Evolutionary conservation across 2,329 filamentous ascomycete species (phyloP).

Genomic region (Talaromyces pinophilus): DNA sequence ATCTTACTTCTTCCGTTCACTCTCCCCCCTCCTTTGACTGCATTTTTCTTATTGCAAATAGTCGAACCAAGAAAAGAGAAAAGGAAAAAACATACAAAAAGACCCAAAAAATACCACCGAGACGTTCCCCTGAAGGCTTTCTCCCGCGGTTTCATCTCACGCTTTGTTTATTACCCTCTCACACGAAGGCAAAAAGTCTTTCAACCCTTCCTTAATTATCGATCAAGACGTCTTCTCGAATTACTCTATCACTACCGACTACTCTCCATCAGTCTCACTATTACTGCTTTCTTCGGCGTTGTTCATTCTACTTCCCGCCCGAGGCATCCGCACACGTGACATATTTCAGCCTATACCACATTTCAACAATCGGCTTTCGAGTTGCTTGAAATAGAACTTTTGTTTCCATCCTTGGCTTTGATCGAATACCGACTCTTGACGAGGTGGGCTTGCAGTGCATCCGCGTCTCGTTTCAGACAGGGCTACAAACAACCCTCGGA

Average conservation of each 20-base stretch:
- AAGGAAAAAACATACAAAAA: slow-evolving; percentile 14
- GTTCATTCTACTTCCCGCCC: slow-evolving; percentile 5
- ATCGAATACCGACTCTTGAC: slow-evolving; percentile 28
- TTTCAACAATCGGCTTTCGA: slow-evolving; percentile 2
- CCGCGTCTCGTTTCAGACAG: slow-evolving; percentile 18
- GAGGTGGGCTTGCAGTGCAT: slow-evolving; percentile 42
- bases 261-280: background rate
- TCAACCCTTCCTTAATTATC: slow-evolving; percentile 19
- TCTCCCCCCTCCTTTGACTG: slow-evolving; percentile 26
- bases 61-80: slow-evolving; percentile 26
- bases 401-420: slow-evolving; percentile 25
- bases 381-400: background rate
- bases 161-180: slow-evolving; percentile 19
- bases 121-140: slow-evolving; percentile 24
- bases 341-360: background rate
- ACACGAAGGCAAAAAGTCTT: background rate
- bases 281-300: slow-evolving; percentile 9
- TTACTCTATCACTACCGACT: background rate
- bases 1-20: slow-evolving; percentile 35
- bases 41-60: slow-evolving; percentile 26
- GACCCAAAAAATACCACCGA: slow-evolving; percentile 16
- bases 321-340: slow-evolving; percentile 14
- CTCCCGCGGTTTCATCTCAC: slow-evolving; percentile 9
- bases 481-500: background rate
- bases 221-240: slow-evolving; percentile 4